Evolutionary conservation across 768 basidiomycete genomes (phyloP), one percentile per base, ranked within the genome.

Genomic region (Kondoa subrosea): DNA sequence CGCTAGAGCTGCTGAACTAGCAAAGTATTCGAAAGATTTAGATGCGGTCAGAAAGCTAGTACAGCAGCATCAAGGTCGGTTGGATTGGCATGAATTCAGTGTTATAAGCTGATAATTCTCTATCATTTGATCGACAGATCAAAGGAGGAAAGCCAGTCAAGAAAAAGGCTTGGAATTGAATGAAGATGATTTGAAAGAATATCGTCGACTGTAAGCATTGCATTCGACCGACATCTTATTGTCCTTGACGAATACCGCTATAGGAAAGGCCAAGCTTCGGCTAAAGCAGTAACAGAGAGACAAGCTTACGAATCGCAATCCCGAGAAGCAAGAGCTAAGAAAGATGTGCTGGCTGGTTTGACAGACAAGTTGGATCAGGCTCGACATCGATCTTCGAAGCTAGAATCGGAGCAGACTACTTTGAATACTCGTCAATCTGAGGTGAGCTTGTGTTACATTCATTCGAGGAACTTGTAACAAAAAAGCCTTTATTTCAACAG

Each of bases 111-210:
- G 30, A 0, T 12, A 62, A n/a, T n/a, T n/a, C n/a, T n/a, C n/a
- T n/a, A n/a, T n/a, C n/a, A n/a, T n/a, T n/a, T n/a, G 59, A 12
- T 15, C 17, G 32, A 56, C 72, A 88, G 90, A 90, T 81, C 84
- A 83, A 31, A 87, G 88, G 73, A 80, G 87, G 66, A 83, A 81
- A 73, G 82, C 85, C 3, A 85, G 88, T 12, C 83, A 85, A 73
- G 73, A 74, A 40, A 80, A 83, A 67, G 92, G 88, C 57, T 79
- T 88, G 57, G 85, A 88, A 0, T 79, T 99, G 3, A 87, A 83
- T 67, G 85, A 89, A 74, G 85, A 88, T 67, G 88, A 86, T 74
- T 79, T 97, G 16, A 85, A 87, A 50, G 88, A 96, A 76, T 99
- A 99, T 76, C 85, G 85, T 14, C 79, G 81, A 75, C 80, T 92